These are phyloP conservation scores for Diaporthe helianthi DNA, from an alignment of 2,329 filamentous ascomycete species.

Conservation along the genomic window DNA sequence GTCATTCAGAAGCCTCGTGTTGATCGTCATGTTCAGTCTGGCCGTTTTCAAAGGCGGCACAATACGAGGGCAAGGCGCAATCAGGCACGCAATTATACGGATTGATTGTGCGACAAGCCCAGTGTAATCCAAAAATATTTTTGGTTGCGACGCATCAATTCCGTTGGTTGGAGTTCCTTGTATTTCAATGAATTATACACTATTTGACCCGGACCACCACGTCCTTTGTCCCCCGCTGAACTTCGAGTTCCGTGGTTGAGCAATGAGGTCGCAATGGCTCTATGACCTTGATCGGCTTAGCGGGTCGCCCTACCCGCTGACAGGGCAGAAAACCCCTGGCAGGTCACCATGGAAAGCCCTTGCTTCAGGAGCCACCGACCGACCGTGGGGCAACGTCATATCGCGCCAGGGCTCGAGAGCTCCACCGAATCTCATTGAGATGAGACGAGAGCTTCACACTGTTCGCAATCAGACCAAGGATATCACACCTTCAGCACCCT, in stretches of 20 bases:
- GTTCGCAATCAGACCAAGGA: background rate
- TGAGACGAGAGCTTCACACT: slow-evolving; percentile 8
- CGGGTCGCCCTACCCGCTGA: slow-evolving; percentile 16
- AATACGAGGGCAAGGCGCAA: background rate
- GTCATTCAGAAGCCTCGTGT: background rate
- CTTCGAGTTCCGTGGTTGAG: background rate
- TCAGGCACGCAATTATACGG: background rate
- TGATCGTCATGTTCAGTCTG: background rate
- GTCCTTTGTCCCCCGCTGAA: background rate
- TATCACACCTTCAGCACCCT: background rate
- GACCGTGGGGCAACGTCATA: slow-evolving; percentile 21
- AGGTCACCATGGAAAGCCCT: background rate
- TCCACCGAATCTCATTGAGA: background rate
- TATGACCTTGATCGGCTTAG: background rate
- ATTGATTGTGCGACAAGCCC: background rate
- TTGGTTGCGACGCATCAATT: background rate
- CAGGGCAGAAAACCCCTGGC: slow-evolving; percentile 7
- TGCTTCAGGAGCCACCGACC: background rate
- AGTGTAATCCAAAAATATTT: no score
- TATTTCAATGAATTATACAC: background rate
- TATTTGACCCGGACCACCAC: background rate
- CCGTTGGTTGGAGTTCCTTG: background rate
- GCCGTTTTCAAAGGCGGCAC: background rate
- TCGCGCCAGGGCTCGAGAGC: background rate
- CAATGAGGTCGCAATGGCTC: background rate